Conservation (phyloP, 345 rosid genomes). For the Gossypium ekmanianum region DNA sequence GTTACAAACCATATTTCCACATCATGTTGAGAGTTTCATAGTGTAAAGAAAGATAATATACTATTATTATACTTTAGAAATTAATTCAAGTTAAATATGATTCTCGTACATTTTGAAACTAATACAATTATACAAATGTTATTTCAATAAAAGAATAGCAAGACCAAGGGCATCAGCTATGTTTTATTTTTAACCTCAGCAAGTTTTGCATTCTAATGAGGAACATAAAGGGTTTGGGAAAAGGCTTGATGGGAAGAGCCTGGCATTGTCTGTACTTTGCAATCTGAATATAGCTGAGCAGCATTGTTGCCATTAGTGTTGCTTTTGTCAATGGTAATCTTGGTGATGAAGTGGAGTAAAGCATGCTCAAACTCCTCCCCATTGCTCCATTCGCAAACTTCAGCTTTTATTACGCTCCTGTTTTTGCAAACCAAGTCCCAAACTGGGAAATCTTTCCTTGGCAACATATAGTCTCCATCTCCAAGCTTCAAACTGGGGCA, state of each 20-base stretch:
- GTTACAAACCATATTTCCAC: too few relatives aligned
- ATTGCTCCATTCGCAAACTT: slow-evolving; percentile 68
- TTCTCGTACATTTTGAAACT: too few relatives aligned
- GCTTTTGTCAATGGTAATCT: slow-evolving; percentile 21
- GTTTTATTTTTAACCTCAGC: not conserved
- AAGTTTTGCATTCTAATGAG: slow-evolving; percentile 22
- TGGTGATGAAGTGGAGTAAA: slow-evolving; percentile 34
- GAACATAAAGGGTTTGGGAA: slow-evolving; percentile 38
- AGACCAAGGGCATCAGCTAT: not conserved
- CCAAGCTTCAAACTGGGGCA: slow-evolving; percentile 70
- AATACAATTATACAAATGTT: not conserved
- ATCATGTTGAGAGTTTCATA: too few relatives aligned
- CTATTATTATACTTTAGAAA: not conserved
- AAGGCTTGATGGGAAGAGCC: slow-evolving; percentile 31
- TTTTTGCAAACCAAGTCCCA: slow-evolving; percentile 63
- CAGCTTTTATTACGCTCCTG: slow-evolving; percentile 50
- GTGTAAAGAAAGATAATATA: too few relatives aligned
- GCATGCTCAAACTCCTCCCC: slow-evolving; percentile 54
- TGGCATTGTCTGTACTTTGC: slow-evolving; percentile 44
- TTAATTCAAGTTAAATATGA: too few relatives aligned
- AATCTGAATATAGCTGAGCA: slow-evolving; percentile 33
- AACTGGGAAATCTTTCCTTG: slow-evolving; percentile 77
- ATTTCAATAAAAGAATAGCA: not conserved
- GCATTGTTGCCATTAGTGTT: not conserved
- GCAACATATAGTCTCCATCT: slow-evolving; percentile 58